Evolutionary conservation across 768 basidiomycete genomes (phyloP), one percentile per base, ranked within the genome.

Genomic region (Rhodosporidiobolus sp.): DNA sequence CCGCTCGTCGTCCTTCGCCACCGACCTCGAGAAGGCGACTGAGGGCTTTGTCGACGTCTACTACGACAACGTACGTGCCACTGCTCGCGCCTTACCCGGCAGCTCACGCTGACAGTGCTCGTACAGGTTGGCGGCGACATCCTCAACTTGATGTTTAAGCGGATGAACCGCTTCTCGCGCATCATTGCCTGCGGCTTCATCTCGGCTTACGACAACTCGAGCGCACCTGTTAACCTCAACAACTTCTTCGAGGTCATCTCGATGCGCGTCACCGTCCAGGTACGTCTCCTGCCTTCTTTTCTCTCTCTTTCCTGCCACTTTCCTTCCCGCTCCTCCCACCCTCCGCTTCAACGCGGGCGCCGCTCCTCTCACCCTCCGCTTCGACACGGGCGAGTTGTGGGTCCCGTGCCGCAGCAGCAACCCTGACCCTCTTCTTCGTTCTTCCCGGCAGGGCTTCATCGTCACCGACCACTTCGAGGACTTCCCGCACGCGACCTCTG

Each of bases 241-340:
- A 78, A 79, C 69, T 70, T 58, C 65, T 69, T 75, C 30, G 72
- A 81, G 48, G 49, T 79, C 64, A 75, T 79, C 57, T 63, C 65
- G 28, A 76, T 76, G 65, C 50, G 79, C 19, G 65, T 79, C 48
- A 76, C 63, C 17, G 67, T 81, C 26, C 65, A 58, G 62, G 59
- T 46, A 30, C 34, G 32, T 17, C n/a, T 48, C 9, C n/a, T 17
- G 4, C 3, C 26, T 32, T 30, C 6, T 4, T 9, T 6, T 22
- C 34, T 3, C 22, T 12, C n/a, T 9, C 20, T 6, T 6, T 35
- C 9, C 20, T 2, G 17, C 22, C 6, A 1, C 22, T 9, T 0
- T 32, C 38, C 8, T 14, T 43, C 8, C 7, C 38, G 38, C 38
- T 7, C 34, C 34, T 4, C 34, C 38, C 38, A 43, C 38, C 38